Conservation (phyloP, 768 basidiomycete species). For the Suillus luteus region DNA sequence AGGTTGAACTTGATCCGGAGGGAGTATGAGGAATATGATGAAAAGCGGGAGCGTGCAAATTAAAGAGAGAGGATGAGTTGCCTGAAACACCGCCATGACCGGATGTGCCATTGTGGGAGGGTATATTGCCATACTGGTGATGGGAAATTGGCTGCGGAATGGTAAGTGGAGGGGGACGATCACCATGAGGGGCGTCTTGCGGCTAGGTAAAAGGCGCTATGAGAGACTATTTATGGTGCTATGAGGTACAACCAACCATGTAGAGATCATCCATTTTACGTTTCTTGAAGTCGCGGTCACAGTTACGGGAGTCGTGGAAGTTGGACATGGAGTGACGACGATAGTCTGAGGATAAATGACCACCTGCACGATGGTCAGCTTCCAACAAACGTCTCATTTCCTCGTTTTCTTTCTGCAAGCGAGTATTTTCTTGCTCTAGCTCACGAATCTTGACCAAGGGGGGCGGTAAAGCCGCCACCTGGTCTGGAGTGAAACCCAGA, state of each 20-base stretch:
- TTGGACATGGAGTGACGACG: slow-evolving; percentile 49
- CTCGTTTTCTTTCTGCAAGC: slow-evolving; percentile 72
- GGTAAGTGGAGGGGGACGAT: slow-evolving; percentile 58
- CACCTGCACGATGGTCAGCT: slow-evolving; percentile 33
- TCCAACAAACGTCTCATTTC: slow-evolving; percentile 72
- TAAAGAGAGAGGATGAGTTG: slow-evolving; percentile 48
- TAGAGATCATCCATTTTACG: slow-evolving; percentile 64
- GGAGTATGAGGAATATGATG: slow-evolving; percentile 68
- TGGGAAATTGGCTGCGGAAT: slow-evolving; percentile 56
- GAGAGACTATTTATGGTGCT: not conserved
- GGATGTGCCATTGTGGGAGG: slow-evolving; percentile 43
- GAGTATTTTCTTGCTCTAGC: slow-evolving; percentile 77
- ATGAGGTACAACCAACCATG: slow-evolving; percentile 38
- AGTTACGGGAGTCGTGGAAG: slow-evolving; percentile 50
- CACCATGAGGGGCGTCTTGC: slow-evolving; percentile 45
- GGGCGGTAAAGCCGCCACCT: slow-evolving; percentile 71
- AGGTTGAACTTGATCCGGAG: slow-evolving; percentile 70
- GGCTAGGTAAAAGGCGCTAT: slow-evolving; percentile 36
- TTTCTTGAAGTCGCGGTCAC: slow-evolving; percentile 63
- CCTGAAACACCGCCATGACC: slow-evolving; percentile 37
- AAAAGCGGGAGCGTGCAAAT: slow-evolving; percentile 57
- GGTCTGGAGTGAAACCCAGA: slow-evolving; percentile 71
- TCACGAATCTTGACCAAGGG: slow-evolving; percentile 77
- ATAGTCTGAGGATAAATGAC: slow-evolving; percentile 43
- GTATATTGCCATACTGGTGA: slow-evolving; percentile 50